phyloP scores from a whole-genome alignment of 306 rosid genomes.

The Castanopsis chinensis region DNA sequence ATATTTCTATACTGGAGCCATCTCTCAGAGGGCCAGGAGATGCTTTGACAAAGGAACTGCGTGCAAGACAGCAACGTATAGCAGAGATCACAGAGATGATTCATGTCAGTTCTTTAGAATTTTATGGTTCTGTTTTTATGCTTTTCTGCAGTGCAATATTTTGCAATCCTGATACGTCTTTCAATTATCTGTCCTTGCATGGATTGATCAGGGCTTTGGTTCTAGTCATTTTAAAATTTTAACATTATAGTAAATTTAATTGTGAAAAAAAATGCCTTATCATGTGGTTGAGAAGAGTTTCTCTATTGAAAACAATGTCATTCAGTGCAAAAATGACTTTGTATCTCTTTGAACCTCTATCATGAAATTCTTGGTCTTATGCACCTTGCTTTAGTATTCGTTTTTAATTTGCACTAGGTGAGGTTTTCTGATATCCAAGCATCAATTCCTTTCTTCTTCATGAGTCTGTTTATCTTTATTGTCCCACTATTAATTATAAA shows the following conservation, averaged over 20 bases:
- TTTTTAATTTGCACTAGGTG: no score
- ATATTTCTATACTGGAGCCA: constrained; percentile 40
- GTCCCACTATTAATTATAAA: no score
- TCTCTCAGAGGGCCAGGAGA: constrained; percentile 36
- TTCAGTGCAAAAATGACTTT: neutral
- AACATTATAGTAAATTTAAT: neutral
- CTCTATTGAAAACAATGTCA: neutral
- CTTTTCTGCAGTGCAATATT: constrained; percentile 18
- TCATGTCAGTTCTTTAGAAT: constrained; percentile 65
- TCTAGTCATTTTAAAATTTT: neutral
- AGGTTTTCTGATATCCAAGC: no score
- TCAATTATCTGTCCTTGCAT: constrained; percentile 7
- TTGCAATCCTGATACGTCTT: neutral
- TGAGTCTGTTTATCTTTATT: no score
- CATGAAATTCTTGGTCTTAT: neutral
- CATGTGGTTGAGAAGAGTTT: neutral
- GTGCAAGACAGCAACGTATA: constrained; percentile 75
- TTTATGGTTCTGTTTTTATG: constrained; percentile 4
- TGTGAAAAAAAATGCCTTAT: neutral
- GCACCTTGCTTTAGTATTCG: no score
- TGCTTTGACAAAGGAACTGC: constrained; percentile 53
- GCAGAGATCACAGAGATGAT: constrained; percentile 99
- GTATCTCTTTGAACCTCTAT: neutral
- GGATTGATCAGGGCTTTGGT: constrained; percentile 5
- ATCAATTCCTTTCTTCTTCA: no score